Base-by-base conservation (phyloP, 257 asterid genomes). In the Petrea volubilis region DNA sequence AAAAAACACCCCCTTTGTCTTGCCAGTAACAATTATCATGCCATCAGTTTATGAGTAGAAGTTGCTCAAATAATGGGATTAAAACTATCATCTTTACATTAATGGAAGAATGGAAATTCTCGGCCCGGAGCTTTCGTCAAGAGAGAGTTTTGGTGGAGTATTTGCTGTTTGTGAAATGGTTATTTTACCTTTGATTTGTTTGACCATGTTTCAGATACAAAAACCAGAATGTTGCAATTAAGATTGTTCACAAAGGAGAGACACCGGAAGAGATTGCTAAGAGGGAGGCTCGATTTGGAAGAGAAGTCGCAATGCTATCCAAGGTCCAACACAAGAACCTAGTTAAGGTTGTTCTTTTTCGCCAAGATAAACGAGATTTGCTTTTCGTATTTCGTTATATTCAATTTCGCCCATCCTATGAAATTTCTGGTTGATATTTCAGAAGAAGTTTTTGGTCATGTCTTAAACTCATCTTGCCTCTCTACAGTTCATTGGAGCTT, bases 241-340 rank as follows among this genome's bases (percentile, higher is more conserved):
- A 90, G 77, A 83, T 90, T 64, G 86, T 82, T 51, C 86, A 86
- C 72, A 88, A 74, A 81, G 96, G 97, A 64, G 96, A 90, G n/a
- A 81, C 92, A 12, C 85, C 83, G 0, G 97, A 90, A 66, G 96
- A 86, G 85, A 87, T 86, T 51, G 72, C 88, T 14, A 90, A 88
- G 83, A 83, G 79, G 61, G 97, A 85, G 62, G 76, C 78, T 29
- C 74, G 90, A 60, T 88, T 88, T 67, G 90, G 82, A 3, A 80
- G 97, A 75, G 96, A 90, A 77, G 90, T 90, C 58, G 91, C 90
- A 15, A 88, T 90, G 96, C 80, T 90, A 59, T 88, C 97, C 31
- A 80, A 85, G 81, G 97, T 90, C 38, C 93, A 88, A 68, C 97
- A 90, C 91, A 90, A 90, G 79, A 90, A 90, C 81, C 79, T 88